Base-by-base conservation (phyloP, 306 rosid species). In the Crotalaria pallida region DNA sequence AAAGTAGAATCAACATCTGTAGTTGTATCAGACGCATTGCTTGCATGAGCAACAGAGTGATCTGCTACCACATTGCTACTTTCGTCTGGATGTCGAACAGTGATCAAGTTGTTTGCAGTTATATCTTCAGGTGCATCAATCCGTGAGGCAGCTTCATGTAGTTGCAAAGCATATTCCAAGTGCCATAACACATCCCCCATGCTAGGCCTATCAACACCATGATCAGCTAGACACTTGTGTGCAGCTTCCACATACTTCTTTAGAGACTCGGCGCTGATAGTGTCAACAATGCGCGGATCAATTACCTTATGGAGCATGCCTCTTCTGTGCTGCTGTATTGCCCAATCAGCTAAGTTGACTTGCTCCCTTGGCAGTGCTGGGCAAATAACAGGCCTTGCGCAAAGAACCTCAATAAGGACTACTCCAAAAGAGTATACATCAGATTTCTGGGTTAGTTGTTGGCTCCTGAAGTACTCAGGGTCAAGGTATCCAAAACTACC, bases 401-500 rank as follows among this genome's bases (percentile, higher is more conserved):
- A 91, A 0, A 88, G 51, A 1, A 81, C 91, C 79, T 91, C 96
- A 3, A 91, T 50, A 0, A 91, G 88, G 4, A 93, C 94, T 17
- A 93, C 98, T 4, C 98, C 98, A 44, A 93, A 88, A 23, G 97
- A 93, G 75, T 90, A 93, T 5, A 93, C 79, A 59, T 93, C 94
- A 1, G 96, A 90, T 80, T 93, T 93, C 12, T 93, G 88, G 0
- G 96, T 93, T 0, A 93, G 77, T 11, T 90, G 88, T 36, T 88
- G 96, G 13, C 86, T 77, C 50, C 85, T 85, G 43, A 82, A 93
- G 71, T 93, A 90, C 56, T 90, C 92, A 2, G 96, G 98, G 65
- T 93, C 98, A 17, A 93, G 88, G 71, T 93, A 93, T 0, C 98
- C 98, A 40, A 93, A 84, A 65, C 98, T 93, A 0, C 97, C 98